Percentiles rank a stretch among this genome's conserved stretches.
phyloP scores from a whole-genome alignment of 345 rosid species.

The Euphorbia pulcherrima region DNA sequence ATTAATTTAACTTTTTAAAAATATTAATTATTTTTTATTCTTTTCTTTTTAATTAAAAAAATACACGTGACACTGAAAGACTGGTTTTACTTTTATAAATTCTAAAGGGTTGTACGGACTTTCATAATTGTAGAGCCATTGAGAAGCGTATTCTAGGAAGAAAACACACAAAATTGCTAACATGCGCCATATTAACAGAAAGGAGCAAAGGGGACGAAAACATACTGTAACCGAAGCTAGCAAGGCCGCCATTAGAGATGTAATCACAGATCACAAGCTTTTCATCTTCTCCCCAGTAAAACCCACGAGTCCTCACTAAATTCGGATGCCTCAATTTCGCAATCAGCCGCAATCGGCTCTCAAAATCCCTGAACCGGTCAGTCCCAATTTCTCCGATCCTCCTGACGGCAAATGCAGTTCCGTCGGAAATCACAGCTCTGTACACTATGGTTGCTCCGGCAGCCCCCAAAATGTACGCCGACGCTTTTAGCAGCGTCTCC shows the following conservation, averaged over 20 bases:
- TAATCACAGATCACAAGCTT: conserved; percentile 80
- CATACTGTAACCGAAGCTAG: conserved; percentile 51
- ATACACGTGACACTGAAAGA: no score
- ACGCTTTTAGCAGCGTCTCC: conserved; percentile 71
- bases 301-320: conserved; percentile 66
- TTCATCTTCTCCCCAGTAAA: conserved; percentile 80
- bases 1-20: no score
- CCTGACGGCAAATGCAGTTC: conserved; percentile 70
- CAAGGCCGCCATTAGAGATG: conserved; percentile 72
- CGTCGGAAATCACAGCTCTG: conserved; percentile 74
- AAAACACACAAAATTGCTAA: neutral
- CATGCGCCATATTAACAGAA: conserved; percentile 13
- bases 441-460: conserved; percentile 66
- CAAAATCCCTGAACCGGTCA: conserved; percentile 60
- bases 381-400: conserved; percentile 70
- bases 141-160: conserved; percentile 16
- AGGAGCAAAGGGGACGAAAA: neutral
- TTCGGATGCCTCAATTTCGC: conserved; percentile 75
- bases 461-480: conserved; percentile 74
- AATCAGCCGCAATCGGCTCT: conserved; percentile 52
- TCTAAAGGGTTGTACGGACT: no score
- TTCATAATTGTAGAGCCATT: no score
- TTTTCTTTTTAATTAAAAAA: no score
- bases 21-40: no score
- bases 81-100: no score